phyloP scores from a whole-genome alignment of 805 yeast genomes.

The Ogataea trehalophila region DNA sequence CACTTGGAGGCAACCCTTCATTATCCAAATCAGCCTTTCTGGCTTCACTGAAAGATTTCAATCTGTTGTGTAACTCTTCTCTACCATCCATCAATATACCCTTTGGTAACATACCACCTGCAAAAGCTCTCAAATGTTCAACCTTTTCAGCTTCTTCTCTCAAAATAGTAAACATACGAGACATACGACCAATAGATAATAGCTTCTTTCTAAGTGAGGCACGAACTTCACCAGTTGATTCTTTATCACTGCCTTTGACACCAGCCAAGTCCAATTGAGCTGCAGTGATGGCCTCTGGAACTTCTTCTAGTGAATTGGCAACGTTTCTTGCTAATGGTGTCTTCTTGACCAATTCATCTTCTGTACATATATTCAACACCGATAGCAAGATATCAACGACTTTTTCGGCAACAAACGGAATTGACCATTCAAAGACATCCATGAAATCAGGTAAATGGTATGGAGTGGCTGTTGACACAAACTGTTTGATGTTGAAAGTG shows the following conservation, averaged over 20 bases:
- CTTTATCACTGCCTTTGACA: background rate
- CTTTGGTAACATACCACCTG: constrained; percentile 78
- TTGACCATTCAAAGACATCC: constrained; percentile 96
- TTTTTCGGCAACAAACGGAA: constrained; percentile 95
- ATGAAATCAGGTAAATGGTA: constrained; percentile 95
- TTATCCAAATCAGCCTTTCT: constrained; percentile 71
- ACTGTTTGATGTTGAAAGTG: constrained; percentile 91
- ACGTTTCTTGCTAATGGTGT: constrained; percentile 44
- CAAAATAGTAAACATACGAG: constrained; percentile 84
- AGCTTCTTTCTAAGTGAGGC: constrained; percentile 69
- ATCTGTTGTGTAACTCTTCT: constrained; percentile 67
- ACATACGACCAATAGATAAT: constrained; percentile 86
- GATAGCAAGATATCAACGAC: constrained; percentile 89
- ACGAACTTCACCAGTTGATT: constrained; percentile 12
- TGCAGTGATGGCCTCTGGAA: constrained; percentile 9
- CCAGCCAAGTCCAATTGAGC: background rate
- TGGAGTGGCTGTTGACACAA: constrained; percentile 86
- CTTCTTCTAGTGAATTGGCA: constrained; percentile 28
- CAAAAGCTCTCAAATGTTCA: constrained; percentile 64
- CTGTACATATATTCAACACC: constrained; percentile 86
- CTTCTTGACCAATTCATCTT: constrained; percentile 81
- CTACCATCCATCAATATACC: constrained; percentile 82
- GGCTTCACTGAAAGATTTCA: constrained; percentile 78
- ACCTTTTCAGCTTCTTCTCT: constrained; percentile 87
- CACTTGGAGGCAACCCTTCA: constrained; percentile 84